These are phyloP conservation scores for Aspergillus vadensis DNA, from an alignment of 2,329 filamentous ascomycete genomes.

Conservation along the genomic window DNA sequence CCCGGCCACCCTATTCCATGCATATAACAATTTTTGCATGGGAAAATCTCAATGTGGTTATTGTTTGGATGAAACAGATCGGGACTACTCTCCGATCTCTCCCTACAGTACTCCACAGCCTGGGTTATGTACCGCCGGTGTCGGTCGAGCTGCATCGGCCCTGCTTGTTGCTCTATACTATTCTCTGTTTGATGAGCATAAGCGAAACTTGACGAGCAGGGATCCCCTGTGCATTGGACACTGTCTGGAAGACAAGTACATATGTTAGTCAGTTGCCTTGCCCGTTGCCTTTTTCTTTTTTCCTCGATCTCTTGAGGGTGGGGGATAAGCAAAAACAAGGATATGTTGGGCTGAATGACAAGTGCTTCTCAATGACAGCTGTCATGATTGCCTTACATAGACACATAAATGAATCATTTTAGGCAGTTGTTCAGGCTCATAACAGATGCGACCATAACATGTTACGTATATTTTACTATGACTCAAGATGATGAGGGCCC, in stretches of 20 bases:
- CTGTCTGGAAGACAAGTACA: neutral
- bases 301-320: too few relatives aligned
- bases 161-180: neutral
- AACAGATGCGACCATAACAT: neutral
- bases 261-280: slow-evolving; percentile 1
- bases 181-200: neutral
- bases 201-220: neutral
- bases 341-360: neutral
- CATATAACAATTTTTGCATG: neutral
- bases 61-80: neutral
- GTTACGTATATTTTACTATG: neutral
- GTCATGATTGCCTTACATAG: slow-evolving; percentile 12
- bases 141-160: neutral
- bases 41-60: neutral
- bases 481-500: neutral
- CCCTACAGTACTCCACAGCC: neutral
- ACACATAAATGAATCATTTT: neutral
- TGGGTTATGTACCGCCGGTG: neutral
- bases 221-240: neutral
- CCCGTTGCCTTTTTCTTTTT: slow-evolving; percentile 7
- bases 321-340: neutral
- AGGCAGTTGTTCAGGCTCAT: neutral
- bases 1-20: neutral
- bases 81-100: neutral
- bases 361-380: slow-evolving; percentile 13